Evolutionary conservation across 306 rosid species (phyloP).

Genomic region (Hippophae tibetana): DNA sequence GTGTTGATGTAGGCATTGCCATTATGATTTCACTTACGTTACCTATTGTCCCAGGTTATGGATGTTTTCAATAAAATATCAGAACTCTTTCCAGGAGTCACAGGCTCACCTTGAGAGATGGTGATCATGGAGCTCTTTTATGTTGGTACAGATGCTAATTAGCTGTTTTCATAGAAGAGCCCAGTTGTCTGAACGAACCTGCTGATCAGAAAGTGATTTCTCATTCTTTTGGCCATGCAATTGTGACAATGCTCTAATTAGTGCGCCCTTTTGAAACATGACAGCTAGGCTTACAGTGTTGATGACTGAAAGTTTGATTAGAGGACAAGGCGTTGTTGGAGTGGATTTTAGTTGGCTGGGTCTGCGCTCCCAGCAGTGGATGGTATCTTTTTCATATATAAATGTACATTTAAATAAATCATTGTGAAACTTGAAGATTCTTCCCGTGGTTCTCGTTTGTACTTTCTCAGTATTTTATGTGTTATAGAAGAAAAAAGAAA

Average conservation of each 20-base stretch:
- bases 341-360: background rate
- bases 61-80: slow-evolving; percentile 88
- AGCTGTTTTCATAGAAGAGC: background rate
- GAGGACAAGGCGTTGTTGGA: background rate
- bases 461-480: background rate
- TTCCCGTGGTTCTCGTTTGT: background rate
- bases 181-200: background rate
- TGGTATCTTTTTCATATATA: background rate
- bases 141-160: background rate
- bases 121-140: background rate
- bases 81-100: slow-evolving; percentile 84
- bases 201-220: background rate
- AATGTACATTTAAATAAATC: background rate
- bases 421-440: background rate
- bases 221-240: background rate
- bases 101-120: slow-evolving; percentile 56
- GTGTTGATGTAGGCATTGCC: background rate
- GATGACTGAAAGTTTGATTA: background rate
- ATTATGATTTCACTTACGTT: background rate
- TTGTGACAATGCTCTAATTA: background rate
- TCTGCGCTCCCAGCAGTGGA: background rate
- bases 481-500: background rate
- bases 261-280: background rate
- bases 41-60: slow-evolving; percentile 54
- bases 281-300: background rate